Conservation (phyloP, 2,329 filamentous ascomycete genomes). For the Fusarium staphyleae region DNA sequence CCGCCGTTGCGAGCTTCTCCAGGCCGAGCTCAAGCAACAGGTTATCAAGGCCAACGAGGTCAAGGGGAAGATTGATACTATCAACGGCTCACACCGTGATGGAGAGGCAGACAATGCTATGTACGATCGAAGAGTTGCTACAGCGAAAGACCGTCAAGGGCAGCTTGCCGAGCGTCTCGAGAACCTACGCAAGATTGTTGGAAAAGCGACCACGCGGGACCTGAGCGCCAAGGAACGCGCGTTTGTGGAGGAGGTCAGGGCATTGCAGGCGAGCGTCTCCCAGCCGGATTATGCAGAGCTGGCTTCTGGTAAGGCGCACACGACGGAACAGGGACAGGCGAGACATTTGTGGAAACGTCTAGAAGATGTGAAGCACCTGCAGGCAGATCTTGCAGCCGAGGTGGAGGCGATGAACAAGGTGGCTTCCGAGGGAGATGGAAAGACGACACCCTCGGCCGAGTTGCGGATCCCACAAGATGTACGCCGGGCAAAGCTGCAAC, state of each 20-base stretch:
- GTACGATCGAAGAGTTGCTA: conserved; percentile 65
- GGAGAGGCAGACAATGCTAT: conserved; percentile 62
- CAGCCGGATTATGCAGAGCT: conserved; percentile 43
- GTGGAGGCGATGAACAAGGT: conserved; percentile 54
- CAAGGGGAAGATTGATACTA: conserved; percentile 69
- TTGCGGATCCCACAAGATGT: conserved; percentile 66
- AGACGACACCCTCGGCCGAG: conserved; percentile 47
- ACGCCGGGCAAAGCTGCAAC: conserved; percentile 66
- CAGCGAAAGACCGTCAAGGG: conserved; percentile 62
- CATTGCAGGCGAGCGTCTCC: conserved; percentile 61
- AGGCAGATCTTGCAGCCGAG: conserved; percentile 61
- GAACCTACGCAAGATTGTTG: conserved; percentile 56
- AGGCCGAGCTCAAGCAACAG: conserved; percentile 72
- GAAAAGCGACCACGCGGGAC: conserved; percentile 52
- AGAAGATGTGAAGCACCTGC: conserved; percentile 61
- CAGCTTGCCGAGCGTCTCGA: conserved; percentile 67
- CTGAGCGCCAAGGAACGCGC: conserved; percentile 55
- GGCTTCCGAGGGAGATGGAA: conserved; percentile 36
- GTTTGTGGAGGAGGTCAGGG: conserved; percentile 56
- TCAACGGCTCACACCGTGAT: conserved; percentile 57
- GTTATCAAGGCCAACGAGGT: conserved; percentile 71
- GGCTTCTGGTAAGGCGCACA: conserved; percentile 46
- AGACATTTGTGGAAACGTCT: conserved; percentile 65
- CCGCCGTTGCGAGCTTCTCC: conserved; percentile 71
- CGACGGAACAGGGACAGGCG: conserved; percentile 34